Evolutionary conservation across 192 early-diverging fungal genomes (phyloP).

Genomic region (Backusella westeae): DNA sequence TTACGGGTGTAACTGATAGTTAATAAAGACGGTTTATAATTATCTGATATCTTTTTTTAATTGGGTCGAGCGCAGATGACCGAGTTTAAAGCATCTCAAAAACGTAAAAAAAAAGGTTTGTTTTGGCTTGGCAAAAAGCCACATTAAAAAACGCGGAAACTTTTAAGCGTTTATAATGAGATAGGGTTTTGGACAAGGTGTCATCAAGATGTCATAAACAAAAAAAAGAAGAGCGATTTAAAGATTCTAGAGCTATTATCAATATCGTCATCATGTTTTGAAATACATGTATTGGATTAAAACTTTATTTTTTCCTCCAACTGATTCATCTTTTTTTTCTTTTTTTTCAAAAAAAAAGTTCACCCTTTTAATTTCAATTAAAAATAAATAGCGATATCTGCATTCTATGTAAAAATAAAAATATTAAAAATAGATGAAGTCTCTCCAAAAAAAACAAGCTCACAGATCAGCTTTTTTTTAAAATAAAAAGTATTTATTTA

Average conservation of each 20-base stretch:
- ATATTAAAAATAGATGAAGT: background rate
- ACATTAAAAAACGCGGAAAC: background rate
- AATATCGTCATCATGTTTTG: background rate
- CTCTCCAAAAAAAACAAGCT: background rate
- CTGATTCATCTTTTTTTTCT: background rate
- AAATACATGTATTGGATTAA: background rate
- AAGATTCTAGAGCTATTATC: background rate
- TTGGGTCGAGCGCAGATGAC: background rate
- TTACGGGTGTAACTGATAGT: background rate
- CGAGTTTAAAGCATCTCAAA: background rate
- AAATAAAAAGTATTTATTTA: background rate
- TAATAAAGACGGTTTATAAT: background rate
- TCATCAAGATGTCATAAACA: background rate
- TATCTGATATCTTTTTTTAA: background rate
- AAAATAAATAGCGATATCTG: background rate
- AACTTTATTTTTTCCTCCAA: background rate
- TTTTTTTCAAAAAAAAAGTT: background rate
- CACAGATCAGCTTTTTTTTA: background rate
- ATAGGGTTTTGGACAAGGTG: background rate
- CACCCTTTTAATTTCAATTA: background rate
- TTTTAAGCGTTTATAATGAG: background rate
- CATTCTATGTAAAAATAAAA: background rate
- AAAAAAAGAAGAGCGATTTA: background rate
- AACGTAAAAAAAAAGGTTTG: background rate
- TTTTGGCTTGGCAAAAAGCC: conserved; percentile 4